Percentiles rank a stretch among this genome's conserved stretches.
These are phyloP conservation scores for Penicillium ucsense DNA, from an alignment of 495 filamentous ascomycete species.

Conservation along the genomic window DNA sequence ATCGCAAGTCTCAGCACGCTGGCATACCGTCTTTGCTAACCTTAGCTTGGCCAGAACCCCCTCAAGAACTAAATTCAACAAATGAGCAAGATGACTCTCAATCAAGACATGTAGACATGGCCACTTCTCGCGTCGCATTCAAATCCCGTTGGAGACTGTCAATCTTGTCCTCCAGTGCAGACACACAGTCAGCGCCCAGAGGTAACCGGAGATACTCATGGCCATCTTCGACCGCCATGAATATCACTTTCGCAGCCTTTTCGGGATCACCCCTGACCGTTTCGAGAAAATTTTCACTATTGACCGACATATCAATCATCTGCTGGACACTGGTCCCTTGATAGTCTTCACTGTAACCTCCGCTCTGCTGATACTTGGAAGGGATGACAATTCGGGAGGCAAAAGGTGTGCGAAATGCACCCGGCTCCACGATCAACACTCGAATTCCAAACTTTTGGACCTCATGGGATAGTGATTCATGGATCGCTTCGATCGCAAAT, in stretches of 20 bases:
- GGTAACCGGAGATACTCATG: slow-evolving; percentile 10
- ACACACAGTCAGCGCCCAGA: slow-evolving; percentile 14
- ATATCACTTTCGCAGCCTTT: slow-evolving; percentile 11
- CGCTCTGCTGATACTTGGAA: neutral
- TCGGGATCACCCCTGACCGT: slow-evolving; percentile 11
- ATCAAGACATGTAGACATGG: slow-evolving; percentile 5
- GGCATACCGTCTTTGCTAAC: too few relatives aligned
- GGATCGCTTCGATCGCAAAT: slow-evolving; percentile 21
- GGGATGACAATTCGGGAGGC: slow-evolving; percentile 7
- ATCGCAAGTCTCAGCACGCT: too few relatives aligned
- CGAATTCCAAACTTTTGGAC: slow-evolving; percentile 23
- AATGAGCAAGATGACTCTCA: too few relatives aligned
- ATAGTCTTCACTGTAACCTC: slow-evolving; percentile 28
- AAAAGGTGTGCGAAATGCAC: slow-evolving; percentile 42
- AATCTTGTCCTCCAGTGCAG: slow-evolving; percentile 15
- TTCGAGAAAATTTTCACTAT: neutral
- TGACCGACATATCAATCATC: slow-evolving; percentile 13
- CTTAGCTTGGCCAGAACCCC: too few relatives aligned
- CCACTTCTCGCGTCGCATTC: slow-evolving; percentile 6
- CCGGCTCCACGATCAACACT: slow-evolving; percentile 38
- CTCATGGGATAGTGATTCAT: slow-evolving; percentile 38
- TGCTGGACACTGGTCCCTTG: slow-evolving; percentile 27
- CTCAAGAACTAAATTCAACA: too few relatives aligned
- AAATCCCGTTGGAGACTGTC: slow-evolving; percentile 12
- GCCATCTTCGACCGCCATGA: slow-evolving; percentile 3